Conservation (phyloP, 139 green algal genomes). For the Micromonas commoda region DNA sequence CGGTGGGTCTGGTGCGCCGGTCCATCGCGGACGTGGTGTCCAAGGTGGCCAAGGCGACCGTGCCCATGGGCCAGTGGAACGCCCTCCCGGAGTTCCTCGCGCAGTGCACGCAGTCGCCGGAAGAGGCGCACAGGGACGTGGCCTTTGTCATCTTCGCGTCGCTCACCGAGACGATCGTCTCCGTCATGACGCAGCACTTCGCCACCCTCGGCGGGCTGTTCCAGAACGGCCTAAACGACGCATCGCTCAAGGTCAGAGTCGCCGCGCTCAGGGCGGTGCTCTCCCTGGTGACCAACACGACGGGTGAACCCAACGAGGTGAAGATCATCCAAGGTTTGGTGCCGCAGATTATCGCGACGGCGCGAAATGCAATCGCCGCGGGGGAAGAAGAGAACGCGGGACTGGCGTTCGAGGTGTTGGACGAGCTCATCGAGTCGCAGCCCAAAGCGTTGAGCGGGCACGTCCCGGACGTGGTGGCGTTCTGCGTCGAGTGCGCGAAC, state of each 20-base stretch:
- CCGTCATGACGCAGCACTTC: conserved; percentile 37
- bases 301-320: not conserved
- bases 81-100: conserved; percentile 53
- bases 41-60: conserved; percentile 38
- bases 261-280: not conserved
- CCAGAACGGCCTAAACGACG: conserved; percentile 39
- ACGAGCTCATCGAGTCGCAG: conserved; percentile 48
- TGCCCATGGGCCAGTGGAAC: conserved; percentile 50
- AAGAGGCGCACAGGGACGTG: conserved; percentile 48
- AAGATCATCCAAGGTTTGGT: not conserved
- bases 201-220: conserved; percentile 39
- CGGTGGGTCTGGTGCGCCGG: conserved; percentile 30
- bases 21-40: conserved; percentile 42
- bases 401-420: conserved; percentile 44
- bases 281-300: not conserved
- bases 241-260: not conserved
- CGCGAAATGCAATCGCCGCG: not conserved
- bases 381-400: not conserved
- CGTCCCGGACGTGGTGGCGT: conserved; percentile 28
- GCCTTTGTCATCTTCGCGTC: conserved; percentile 49
- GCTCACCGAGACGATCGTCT: conserved; percentile 50
- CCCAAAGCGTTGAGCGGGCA: conserved; percentile 43
- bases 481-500: conserved; percentile 1
- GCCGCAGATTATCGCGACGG: not conserved
- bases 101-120: conserved; percentile 38